Evolutionary conservation across 2,329 filamentous ascomycete species (phyloP).

Genomic region (Penicillium vulpinum): DNA sequence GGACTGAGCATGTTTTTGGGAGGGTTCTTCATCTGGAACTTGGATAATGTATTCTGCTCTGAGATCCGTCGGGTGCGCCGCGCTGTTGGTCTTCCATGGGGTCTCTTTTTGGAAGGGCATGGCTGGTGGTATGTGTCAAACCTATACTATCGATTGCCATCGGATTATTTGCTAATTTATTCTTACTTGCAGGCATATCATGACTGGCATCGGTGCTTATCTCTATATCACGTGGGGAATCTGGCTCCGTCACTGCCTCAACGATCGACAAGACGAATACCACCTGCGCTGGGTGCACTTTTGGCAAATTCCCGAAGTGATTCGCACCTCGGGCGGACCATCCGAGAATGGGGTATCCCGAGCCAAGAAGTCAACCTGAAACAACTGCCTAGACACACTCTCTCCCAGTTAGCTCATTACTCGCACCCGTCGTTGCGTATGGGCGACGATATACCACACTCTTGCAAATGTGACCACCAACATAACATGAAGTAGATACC

Average conservation of each 20-base stretch:
- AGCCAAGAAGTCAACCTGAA: constrained; percentile 33
- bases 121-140: constrained; percentile 63
- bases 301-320: constrained; percentile 58
- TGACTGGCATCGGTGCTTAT: constrained; percentile 81
- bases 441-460: background rate
- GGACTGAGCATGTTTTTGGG: constrained; percentile 71
- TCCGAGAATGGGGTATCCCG: constrained; percentile 19
- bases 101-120: constrained; percentile 70
- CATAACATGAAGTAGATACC: constrained; percentile 7
- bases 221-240: constrained; percentile 82
- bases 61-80: constrained; percentile 66
- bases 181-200: constrained; percentile 61
- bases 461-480: constrained; percentile 1
- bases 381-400: constrained; percentile 4
- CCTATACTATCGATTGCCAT: background rate
- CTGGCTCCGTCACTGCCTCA: constrained; percentile 75
- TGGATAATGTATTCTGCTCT: constrained; percentile 76
- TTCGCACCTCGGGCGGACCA: constrained; percentile 31
- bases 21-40: constrained; percentile 74
- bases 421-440: background rate
- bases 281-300: constrained; percentile 67
- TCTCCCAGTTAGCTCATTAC: background rate
- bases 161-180: constrained; percentile 14
- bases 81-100: constrained; percentile 74
- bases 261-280: constrained; percentile 70